Base-by-base conservation (phyloP, 148 eudicot genomes). In the Polygonum aviculare region DNA sequence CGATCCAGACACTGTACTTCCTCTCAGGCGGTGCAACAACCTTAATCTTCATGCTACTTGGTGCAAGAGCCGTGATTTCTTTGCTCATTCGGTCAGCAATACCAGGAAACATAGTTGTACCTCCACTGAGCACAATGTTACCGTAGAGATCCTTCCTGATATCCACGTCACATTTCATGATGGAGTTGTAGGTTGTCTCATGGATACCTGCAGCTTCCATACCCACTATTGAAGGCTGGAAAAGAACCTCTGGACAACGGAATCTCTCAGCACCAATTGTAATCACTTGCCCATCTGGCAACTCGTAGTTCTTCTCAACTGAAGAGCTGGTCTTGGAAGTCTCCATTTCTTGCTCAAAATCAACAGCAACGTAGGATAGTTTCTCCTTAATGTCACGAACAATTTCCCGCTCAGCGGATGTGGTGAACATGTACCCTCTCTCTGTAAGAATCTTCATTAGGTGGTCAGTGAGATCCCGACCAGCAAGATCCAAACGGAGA, bases 171-270 rank as follows among this genome's bases (percentile, higher is more conserved):
- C 74, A 70, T 40, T 70, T 70, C 74, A 70, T 70, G 74, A 70
- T 70, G 22, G 74, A 70, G 74, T 70, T 70, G 74, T 70, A 70
- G 11, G 74, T 70, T 2, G 74, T 70, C 82, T 86, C 88, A 49
- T 87, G 90, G 8, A 87, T 87, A 75, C 87, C 87, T 2, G 87
- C 83, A 75, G 90, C 83, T 80, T 87, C 90, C 90, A 82, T 85
- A 74, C 92, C 90, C 10, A 89, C 82, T 84, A 87, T 82, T 21
- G 88, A 89, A 45, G 92, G 90, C 79, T 89, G 88, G 87, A 80
- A 89, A 63, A 89, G 90, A 80, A 89, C 88, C 84, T 89, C 90
- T 33, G 88, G 92, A 77, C 92, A 89, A 69, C 88, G 75, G 88
- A 89, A 89, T 71, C 92, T 87, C 81, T 89, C 92, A 73, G 82